Base-by-base conservation (phyloP, 2,329 filamentous ascomycete genomes). In the Sclerotinia trifoliorum region DNA sequence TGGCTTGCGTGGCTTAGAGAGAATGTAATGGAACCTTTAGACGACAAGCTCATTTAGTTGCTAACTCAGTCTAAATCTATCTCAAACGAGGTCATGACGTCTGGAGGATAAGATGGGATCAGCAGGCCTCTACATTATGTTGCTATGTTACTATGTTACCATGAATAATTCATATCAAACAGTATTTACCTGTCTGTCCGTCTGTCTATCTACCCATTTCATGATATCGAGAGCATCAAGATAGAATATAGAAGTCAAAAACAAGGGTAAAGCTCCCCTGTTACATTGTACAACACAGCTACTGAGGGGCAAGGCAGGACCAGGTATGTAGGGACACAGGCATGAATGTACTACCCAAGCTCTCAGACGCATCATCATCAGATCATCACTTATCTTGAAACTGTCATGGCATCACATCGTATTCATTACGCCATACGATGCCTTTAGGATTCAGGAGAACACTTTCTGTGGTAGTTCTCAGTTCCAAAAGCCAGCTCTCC, bases 231-330 rank as follows among this genome's bases (percentile, higher is more conserved):
- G 26, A 35, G 19, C 21, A 54, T 19, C 29, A 32, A 13, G 5
- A 42, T 42, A 39, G 35, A 10, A 35, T 35, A 35, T 42, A 42
- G 39, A 42, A 42, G 13, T 42, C 39, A 42, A 42, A 42, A 39
- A n/a, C 54, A 39, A 55, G 35, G 51, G 21, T 46, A 24, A 2
- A 42, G 35, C 32, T 58, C 39, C 51, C 44, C 15, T 39, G 15
- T n/a, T 39, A 26, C 44, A 29, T 61, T 61, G 62, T 46, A 65
- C 62, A 65, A 65, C 62, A 54, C 62, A 65, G 62, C 62, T 39
- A 61, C 19, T 19, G 51, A 65, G 62, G 62, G 32, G 62, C 26
- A 52, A 44, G n/a, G 46, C 32, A 65, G 29, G 21, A 65, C 32
- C 13, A 44, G 39, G 24, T 29, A 55, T 55, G 52, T 21, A 55